Conservation (phyloP, 306 rosid species). For the Alnus rubra region DNA sequence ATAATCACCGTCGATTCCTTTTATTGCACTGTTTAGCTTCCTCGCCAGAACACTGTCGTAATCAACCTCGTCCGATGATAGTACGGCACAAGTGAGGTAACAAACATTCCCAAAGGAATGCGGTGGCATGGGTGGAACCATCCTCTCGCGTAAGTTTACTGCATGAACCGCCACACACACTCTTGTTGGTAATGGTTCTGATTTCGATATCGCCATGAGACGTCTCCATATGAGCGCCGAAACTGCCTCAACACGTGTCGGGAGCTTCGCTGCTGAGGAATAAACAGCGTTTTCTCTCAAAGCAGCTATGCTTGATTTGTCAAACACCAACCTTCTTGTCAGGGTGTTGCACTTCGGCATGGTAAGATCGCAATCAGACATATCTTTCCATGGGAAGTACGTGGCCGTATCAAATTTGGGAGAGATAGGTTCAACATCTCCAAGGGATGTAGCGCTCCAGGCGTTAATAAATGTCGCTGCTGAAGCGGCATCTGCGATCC, state of each 20-base stretch:
- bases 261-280: not conserved
- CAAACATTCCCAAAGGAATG: conserved; percentile 8
- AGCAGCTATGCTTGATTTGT: not conserved
- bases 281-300: too few species aligned
- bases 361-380: too few species aligned
- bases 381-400: not conserved
- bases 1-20: not conserved
- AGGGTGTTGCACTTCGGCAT: too few species aligned
- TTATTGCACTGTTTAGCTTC: not conserved
- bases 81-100: not conserved
- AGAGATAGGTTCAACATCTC: not conserved
- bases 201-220: not conserved
- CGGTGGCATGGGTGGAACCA: conserved; percentile 6
- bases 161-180: conserved; percentile 8
- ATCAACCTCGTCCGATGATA: not conserved
- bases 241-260: not conserved
- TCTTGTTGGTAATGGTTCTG: too few species aligned
- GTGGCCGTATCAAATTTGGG: not conserved
- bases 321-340: not conserved
- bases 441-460: conserved; percentile 18
- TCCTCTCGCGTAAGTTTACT: conserved; percentile 14
- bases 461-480: conserved; percentile 2
- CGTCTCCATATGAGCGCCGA: conserved; percentile 22
- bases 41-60: not conserved
- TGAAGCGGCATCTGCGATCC: conserved; percentile 8